Evolutionary conservation across 2,329 filamentous ascomycete genomes (phyloP), one percentile per base, ranked within the genome.

Genomic region (Stemphylium beticola): DNA sequence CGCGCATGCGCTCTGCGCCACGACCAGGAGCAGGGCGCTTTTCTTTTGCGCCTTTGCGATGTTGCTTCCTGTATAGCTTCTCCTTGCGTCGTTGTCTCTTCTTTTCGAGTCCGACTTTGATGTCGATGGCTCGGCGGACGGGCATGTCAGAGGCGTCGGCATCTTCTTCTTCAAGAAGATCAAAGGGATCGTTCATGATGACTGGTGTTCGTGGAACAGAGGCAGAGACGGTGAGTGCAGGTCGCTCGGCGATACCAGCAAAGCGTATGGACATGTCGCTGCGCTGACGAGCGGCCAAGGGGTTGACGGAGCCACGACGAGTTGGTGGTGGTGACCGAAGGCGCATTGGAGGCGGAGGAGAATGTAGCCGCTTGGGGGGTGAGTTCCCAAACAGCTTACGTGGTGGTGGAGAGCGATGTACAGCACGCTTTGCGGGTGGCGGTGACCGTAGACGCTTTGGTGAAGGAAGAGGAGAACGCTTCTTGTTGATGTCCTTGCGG

Each of bases 31-130:
- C 62, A 49, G 90, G 86, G 66, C 86, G 87, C 59, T 85, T 84
- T 65, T 88, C 85, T 66, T 85, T 92, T 61, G 87, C 87, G 53
- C 88, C 88, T 67, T 92, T 91, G 72, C 92, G 88, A 79, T 91
- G 96, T 71, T 93, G 89, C 74, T 96, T 95, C 68, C 93, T 89
- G 73, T 91, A 89, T 69, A 92, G 90, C 77, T 97, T 96, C 77
- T 98, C 93, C 78, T 90, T 92, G 65, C 95, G 90, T 61, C 95
- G 88, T 78, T 95, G 91, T 22, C 93, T 89, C 80, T 96, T 98
- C 77, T 91, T 89, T 79, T 99, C 95, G 1, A 99, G 84, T 8
- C 95, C 95, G 18, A 74, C 65, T 75, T 96, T 96, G 76, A 97
- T 99, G 76, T 98, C 95, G 64, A 99, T 96, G 32, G 95, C 93